Conservation (phyloP, 2,329 filamentous ascomycete species). For the Chalara sp. region DNA sequence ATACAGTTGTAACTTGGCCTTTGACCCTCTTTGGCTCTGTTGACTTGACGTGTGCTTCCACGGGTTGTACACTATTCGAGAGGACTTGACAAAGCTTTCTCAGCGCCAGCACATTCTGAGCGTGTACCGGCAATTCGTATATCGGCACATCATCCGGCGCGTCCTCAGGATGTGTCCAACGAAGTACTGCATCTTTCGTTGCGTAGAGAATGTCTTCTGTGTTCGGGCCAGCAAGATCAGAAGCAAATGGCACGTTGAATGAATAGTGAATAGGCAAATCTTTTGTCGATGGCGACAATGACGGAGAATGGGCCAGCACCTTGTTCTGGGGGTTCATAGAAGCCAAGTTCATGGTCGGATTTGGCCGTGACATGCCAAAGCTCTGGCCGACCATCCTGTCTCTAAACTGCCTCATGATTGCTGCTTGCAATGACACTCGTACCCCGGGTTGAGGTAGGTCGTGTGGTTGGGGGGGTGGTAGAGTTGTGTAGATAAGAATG, state of each 20-base stretch:
- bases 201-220: constrained; percentile 93
- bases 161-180: constrained; percentile 90
- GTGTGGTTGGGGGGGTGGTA: background rate
- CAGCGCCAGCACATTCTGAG: constrained; percentile 75
- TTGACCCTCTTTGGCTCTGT: constrained; percentile 68
- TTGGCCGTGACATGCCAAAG: constrained; percentile 54
- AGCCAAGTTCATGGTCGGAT: constrained; percentile 28
- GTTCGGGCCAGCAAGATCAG: constrained; percentile 85
- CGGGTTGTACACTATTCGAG: constrained; percentile 60
- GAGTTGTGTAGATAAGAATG: too few relatives aligned
- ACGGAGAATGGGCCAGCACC: constrained; percentile 51
- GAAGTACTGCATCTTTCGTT: constrained; percentile 76
- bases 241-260: constrained; percentile 96
- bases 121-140: constrained; percentile 87
- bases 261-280: constrained; percentile 83
- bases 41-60: constrained; percentile 79
- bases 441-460: background rate
- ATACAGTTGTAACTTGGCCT: constrained; percentile 76
- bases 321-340: constrained; percentile 51
- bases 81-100: constrained; percentile 76
- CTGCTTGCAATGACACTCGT: background rate
- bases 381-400: constrained; percentile 59
- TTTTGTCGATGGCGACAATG: constrained; percentile 62
- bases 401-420: constrained; percentile 65
- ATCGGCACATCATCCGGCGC: constrained; percentile 78